A percentile compares a stretch with the other conserved stretches of the same genome.
phyloP scores from a whole-genome alignment of 192 early-diverging fungal genomes.

The Entomortierella parvispora region DNA sequence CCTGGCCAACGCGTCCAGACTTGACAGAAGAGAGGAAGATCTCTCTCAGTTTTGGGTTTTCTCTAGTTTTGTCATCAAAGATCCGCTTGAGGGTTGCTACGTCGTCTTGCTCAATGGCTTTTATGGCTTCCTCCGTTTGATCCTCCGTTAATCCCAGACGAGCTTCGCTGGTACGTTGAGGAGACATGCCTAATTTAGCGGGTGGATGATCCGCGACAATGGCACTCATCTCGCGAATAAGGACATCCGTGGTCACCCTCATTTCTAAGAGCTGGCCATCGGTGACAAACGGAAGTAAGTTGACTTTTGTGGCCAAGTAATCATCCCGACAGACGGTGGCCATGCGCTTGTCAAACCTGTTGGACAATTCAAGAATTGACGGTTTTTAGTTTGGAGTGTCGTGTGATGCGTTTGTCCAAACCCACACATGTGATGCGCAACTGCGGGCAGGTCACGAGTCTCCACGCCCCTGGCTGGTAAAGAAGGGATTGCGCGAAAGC shows the following conservation, averaged over 20 bases:
- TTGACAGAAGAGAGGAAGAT: constrained; percentile 16
- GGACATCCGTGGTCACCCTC: constrained; percentile 28
- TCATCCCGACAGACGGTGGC: constrained; percentile 39
- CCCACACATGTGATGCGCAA: too few species aligned
- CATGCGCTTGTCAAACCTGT: constrained; percentile 64
- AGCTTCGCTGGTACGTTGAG: constrained; percentile 18
- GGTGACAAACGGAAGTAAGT: constrained; percentile 54
- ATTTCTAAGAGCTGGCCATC: constrained; percentile 43
- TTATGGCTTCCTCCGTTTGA: constrained; percentile 37
- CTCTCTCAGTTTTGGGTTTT: constrained; percentile 13
- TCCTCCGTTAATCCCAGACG: constrained; percentile 34
- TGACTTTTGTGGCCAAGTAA: constrained; percentile 63
- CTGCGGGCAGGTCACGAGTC: too few species aligned
- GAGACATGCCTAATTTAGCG: constrained; percentile 11
- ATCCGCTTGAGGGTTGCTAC: constrained; percentile 28
- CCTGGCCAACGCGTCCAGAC: constrained; percentile 32
- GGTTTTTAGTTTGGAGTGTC: background rate
- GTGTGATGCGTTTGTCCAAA: too few species aligned
- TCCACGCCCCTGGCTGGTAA: too few species aligned
- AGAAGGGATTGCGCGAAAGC: too few species aligned
- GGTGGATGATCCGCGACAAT: constrained; percentile 34
- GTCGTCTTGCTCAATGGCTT: constrained; percentile 55
- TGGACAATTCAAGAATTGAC: background rate
- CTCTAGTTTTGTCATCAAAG: constrained; percentile 23
- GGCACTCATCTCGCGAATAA: constrained; percentile 34